A percentile compares a stretch with the other conserved stretches of the same genome.
Conservation (phyloP, 495 filamentous ascomycete genomes). For the Pseudomonodictys pantanalensis region DNA sequence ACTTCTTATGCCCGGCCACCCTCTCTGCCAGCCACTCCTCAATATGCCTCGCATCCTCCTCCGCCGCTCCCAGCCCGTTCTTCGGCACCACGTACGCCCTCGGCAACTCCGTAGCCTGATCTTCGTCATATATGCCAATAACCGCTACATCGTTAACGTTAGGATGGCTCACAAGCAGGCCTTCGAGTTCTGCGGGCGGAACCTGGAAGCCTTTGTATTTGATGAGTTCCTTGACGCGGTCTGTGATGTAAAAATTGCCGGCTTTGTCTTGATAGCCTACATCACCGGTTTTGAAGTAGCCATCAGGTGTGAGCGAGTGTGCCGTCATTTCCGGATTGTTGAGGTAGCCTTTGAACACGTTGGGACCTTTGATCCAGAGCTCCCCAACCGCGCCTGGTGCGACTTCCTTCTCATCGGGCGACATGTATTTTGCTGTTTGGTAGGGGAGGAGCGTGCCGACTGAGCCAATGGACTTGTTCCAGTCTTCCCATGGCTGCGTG, state of each 20-base stretch:
- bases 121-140: slow-evolving; percentile 41
- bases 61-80: slow-evolving; percentile 24
- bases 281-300: slow-evolving; percentile 85
- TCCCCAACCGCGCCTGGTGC: slow-evolving; percentile 47
- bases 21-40: slow-evolving; percentile 36
- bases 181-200: slow-evolving; percentile 44
- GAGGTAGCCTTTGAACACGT: slow-evolving; percentile 74
- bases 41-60: slow-evolving; percentile 38
- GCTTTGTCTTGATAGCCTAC: slow-evolving; percentile 57
- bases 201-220: slow-evolving; percentile 54
- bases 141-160: slow-evolving; percentile 43
- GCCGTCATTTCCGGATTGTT: slow-evolving; percentile 65
- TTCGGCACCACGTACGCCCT: slow-evolving; percentile 41
- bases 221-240: slow-evolving; percentile 55
- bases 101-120: slow-evolving; percentile 43
- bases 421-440: slow-evolving; percentile 78
- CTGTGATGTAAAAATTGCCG: slow-evolving; percentile 55
- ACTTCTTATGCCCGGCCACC: slow-evolving; percentile 39
- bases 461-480: slow-evolving; percentile 72
- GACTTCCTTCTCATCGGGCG: slow-evolving; percentile 40
- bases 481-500: slow-evolving; percentile 66
- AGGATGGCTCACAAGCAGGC: slow-evolving; percentile 35
- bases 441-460: slow-evolving; percentile 80
- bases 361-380: slow-evolving; percentile 70
- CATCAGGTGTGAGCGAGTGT: slow-evolving; percentile 64